Base-by-base conservation (phyloP, 257 asterid genomes). In the Mentha longifolia region DNA sequence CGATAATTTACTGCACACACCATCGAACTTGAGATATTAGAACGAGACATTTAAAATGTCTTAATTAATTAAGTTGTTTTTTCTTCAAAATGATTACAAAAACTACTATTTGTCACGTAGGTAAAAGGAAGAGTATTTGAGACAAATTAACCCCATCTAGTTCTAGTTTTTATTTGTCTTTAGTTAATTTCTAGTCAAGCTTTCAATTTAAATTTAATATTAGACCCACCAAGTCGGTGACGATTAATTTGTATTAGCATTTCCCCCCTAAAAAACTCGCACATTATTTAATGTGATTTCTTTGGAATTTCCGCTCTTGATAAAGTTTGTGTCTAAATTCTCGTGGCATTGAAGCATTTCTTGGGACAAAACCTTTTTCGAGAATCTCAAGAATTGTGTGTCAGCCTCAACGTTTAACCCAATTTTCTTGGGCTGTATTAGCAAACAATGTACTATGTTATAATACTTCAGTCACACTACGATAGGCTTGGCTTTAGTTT, bases 351-450 rank as follows among this genome's bases (percentile, higher is more conserved):
- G 73, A 37, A 9, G 33, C 42, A 25, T 31, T 30, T 71, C 52
- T 20, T 61, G 9, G 62, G 17, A 49, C 28, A 51, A 71, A 71
- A 37, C 52, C 65, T 52, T 51, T 17, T 16, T 3, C 64, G 37
- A 16, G 41, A 54, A 47, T 61, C 19, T 52, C 65, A 51, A 72
- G 68, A 70, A 70, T 57, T 46, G 37, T 60, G 43, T 59, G 30
- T 33, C 41, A 25, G 14, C 28, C 55, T 45, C 20, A 46, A 46
- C 71, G 71, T 65, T 65, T 58, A 28, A 47, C 59, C 60, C 59
- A 65, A 65, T 65, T 41, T 47, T 65, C 58, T 47, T 65, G 71
- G 71, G 46, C 68, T 61, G 7, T 3, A 22, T 28, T 28, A 28
- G 31, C 31, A 28, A 28, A 28, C 31, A 28, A 28, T 28, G 1